A percentile compares a stretch with the other conserved stretches of the same genome.
These are phyloP conservation scores for Rhizophagus sp. DNA, from an alignment of 192 early-diverging fungal genomes.

Conservation along the genomic window DNA sequence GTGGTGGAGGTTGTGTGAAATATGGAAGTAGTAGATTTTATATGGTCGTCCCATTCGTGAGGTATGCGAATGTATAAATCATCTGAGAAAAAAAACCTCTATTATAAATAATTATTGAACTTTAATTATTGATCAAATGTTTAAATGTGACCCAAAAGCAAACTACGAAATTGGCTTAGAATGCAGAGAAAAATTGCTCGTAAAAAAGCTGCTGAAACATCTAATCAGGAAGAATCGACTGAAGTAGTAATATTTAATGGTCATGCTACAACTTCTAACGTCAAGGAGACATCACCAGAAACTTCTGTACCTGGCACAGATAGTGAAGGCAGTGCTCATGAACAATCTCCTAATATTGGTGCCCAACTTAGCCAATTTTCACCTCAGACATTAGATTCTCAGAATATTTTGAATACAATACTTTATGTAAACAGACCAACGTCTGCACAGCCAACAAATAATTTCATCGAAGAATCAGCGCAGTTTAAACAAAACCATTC, in stretches of 20 bases:
- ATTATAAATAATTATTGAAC: neutral
- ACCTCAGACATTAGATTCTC: neutral
- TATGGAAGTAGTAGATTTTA: slow-evolving; percentile 56
- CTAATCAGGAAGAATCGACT: neutral
- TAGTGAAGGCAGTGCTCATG: slow-evolving; percentile 2
- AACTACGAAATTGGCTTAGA: slow-evolving; percentile 28
- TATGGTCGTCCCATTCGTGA: slow-evolving; percentile 73
- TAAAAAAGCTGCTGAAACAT: neutral
- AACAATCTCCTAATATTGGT: neutral
- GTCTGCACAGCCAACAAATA: neutral
- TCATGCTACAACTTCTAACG: neutral
- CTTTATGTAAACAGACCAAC: neutral
- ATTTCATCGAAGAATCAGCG: no score
- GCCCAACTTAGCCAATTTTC: neutral
- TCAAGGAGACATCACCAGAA: neutral
- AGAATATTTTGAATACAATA: neutral
- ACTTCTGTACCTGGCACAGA: slow-evolving; percentile 6
- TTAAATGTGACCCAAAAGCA: neutral
- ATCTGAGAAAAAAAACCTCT: neutral
- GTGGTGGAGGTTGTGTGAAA: slow-evolving; percentile 30
- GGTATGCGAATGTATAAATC: slow-evolving; percentile 32
- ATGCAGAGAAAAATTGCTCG: slow-evolving; percentile 12
- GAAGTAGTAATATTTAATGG: neutral
- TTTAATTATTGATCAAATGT: neutral
- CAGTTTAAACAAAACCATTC: neutral